Evolutionary conservation across 2,329 filamentous ascomycete genomes (phyloP), one percentile per base, ranked within the genome.

Genomic region (Paracamarosporium sp.): DNA sequence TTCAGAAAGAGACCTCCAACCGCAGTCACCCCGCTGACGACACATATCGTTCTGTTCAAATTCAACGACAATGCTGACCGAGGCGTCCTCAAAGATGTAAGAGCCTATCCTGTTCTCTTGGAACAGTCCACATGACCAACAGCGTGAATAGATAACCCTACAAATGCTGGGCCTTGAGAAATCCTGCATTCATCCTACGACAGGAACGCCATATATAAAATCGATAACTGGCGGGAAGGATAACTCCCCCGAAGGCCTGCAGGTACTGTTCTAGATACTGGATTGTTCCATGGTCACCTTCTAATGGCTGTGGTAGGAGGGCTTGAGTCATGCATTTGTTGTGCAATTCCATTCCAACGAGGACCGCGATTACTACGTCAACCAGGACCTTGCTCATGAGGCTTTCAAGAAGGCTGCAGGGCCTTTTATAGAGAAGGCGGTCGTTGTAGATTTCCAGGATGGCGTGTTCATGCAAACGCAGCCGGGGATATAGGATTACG

Each of bases 261-360:
- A 74, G 67, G 72, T 75, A 71, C 31, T 28, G 52, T 48, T 20
- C 50, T 31, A 40, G 1, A 5, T 44, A 13, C 12, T 53, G 47
- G 22, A 2, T 24, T 4, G 36, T 43, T n/a, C 15, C 13, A 9
- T 43, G 30, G 43, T 53, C 25, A 36, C 50, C 40, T 9, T 5
- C 79, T 82, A 1, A 86, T 54, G 75, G 78, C 5, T 76, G 20
- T 79, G 80, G 40, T 48, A 81, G 78, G 65, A 74, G 52, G 78
- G 77, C 15, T 65, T 79, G n/a, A 78, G 75, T 24, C 78, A 81
- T 55, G 80, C 74, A 2, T 82, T 81, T 51, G 70, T 80, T 12
- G 64, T 79, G 15, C 72, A 78, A 45, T 82, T 81, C 58, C 67
- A 68, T 15, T 75, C 68, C n/a, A 54, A 66, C 3, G 74, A 75